Base-by-base conservation (phyloP, 257 asterid genomes). In the Solanum appendiculatum region DNA sequence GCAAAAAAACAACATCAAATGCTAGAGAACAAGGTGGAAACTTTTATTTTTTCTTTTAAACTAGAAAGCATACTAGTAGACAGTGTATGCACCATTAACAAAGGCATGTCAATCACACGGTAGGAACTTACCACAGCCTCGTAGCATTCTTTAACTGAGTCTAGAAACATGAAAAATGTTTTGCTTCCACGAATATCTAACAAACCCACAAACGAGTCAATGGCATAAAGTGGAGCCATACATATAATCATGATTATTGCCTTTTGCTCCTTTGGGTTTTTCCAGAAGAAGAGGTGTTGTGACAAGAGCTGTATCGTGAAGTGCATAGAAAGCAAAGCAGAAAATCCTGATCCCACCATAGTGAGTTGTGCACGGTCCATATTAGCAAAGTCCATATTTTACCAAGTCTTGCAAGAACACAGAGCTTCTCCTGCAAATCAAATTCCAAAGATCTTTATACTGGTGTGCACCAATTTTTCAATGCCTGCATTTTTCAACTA, bases 271-370 rank as follows among this genome's bases (percentile, higher is more conserved):
- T 92, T 93, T 12, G 99, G 98, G 51, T 91, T 93, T 89, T 97
- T 97, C 99, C 98, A 97, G 91, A 92, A 95, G 86, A 97, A 95
- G 7, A 93, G 78, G 90, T 97, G 99, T 36, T 96, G 98, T 0
- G 98, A 94, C 27, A 94, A 14, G 73, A 96, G 95, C 91, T 94
- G 98, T 58, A 92, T 88, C 1, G 99, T 94, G 88, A 92, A 95
- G 91, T 95, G 99, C 86, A 96, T 91, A 25, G 93, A 91, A 39
- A 93, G 88, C 94, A 96, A 87, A 58, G 90, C 93, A 39, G 94
- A 90, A 39, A 95, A 88, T 23, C 97, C 98, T 18, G 99, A 90
- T 75, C 91, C 96, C 68, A 92, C 88, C 40, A 92, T 21, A 8
- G 98, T 96, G 34, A 97, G 73, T 89, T 96, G 93, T 88, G 88